Base-by-base conservation (phyloP, 2,329 filamentous ascomycete genomes). In the Boeremia lycopersici region DNA sequence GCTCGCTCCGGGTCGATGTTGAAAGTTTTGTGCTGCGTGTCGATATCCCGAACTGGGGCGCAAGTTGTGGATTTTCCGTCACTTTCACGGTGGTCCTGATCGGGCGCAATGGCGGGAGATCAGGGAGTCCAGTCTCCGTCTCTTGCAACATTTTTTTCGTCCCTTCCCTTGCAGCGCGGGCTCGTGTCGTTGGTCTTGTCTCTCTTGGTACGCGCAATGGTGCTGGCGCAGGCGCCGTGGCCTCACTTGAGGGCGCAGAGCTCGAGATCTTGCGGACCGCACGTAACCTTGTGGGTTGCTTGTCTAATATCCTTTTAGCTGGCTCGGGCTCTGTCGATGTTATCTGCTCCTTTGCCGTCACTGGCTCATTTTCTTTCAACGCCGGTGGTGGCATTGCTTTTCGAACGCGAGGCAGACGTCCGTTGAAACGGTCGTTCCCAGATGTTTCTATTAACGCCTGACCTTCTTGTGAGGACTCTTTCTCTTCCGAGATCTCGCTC, bases 401-500 rank as follows among this genome's bases (percentile, higher is more conserved):
- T 26, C 56, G 48, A 15, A 53, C 59, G 40, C 64, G 67, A 17
- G 63, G 56, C 29, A 64, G 48, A 25, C 66, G 69, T 47, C 62
- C 71, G 40, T 65, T 72, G 47, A 57, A 47, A 6, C 70, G 67
- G 45, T 76, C 77, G 49, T 81, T 82, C n/a, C 76, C 76, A 8
- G 76, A 76, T 1, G 79, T 79, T 51, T 81, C 79, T 31, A 74
- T 69, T 40, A 82, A 67, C 4, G 73, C 70, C 31, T 68, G 67
- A 3, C 70, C 74, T 57, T 77, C 76, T 13, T 69, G 71, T 12
- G 71, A 75, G 6, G 70, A 70, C 45, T 74, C 74, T 59, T 74
- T 74, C 63, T 77, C 72, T 59, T 78, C 68, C 38, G 68, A 67
- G 42, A 77, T 79, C 49, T 76, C 72, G 57, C 72, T 70, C 60